phyloP scores from a whole-genome alignment of 83 land plant species.

The Picea abies region DNA sequence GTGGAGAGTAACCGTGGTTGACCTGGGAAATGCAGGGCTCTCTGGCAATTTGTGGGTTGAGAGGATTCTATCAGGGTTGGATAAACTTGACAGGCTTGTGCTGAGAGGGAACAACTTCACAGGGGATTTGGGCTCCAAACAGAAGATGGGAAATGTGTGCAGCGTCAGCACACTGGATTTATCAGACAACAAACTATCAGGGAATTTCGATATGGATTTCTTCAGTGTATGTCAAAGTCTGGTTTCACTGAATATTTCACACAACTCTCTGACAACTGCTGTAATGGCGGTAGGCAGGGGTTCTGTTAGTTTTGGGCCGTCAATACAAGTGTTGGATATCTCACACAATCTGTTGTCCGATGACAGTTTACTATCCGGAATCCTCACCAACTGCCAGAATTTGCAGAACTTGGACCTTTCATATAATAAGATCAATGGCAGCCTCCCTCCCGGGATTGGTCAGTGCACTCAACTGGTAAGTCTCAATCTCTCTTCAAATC shows the following conservation, averaged over 20 bases:
- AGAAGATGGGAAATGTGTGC: constrained; percentile 10
- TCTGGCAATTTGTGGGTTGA: constrained; percentile 33
- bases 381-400: constrained; percentile 41
- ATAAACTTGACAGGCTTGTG: constrained; percentile 20
- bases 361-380: constrained; percentile 17
- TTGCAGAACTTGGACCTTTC: constrained; percentile 49
- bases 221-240: constrained; percentile 26
- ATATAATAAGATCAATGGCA: constrained; percentile 36
- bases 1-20: constrained; percentile 28
- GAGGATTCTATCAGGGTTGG: constrained; percentile 26
- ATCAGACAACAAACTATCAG: constrained; percentile 50
- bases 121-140: constrained; percentile 41
- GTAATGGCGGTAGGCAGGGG: constrained; percentile 18
- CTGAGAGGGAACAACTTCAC: constrained; percentile 45
- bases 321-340: constrained; percentile 42
- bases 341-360: constrained; percentile 53
- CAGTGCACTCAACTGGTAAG: constrained; percentile 38
- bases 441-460: constrained; percentile 32
- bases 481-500: constrained; percentile 46
- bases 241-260: constrained; percentile 42
- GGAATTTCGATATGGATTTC: constrained; percentile 21
- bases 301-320: constrained; percentile 25
- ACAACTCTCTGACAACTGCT: constrained; percentile 32
- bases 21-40: constrained; percentile 42
- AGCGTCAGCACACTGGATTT: constrained; percentile 47